Percentiles rank a stretch among this genome's conserved stretches.
Evolutionary conservation across 306 rosid genomes (phyloP).

Genomic region (Cicer cuneatum): DNA sequence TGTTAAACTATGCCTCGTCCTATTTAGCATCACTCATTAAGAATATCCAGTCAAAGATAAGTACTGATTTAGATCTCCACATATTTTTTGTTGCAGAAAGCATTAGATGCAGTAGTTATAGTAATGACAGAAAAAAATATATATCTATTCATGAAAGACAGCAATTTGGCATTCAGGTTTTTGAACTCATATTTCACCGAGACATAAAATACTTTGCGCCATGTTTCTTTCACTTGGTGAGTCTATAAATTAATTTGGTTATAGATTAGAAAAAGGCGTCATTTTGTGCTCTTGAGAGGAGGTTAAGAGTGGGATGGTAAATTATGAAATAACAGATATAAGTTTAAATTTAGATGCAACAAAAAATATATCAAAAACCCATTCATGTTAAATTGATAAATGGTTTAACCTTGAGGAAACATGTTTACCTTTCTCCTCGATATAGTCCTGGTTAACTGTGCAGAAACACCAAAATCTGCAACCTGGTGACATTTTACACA

Average conservation of each 20-base stretch:
- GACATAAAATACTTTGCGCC: background rate
- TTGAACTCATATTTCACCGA: constrained; percentile 29
- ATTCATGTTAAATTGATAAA: constrained; percentile 31
- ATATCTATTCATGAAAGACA: constrained; percentile 12
- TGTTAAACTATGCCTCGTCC: no score
- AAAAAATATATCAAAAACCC: constrained; percentile 27
- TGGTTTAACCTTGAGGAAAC: constrained; percentile 35
- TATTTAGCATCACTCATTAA: no score
- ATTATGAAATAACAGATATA: constrained; percentile 5
- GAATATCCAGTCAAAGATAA: constrained; percentile 1
- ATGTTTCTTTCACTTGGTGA: constrained; percentile 32
- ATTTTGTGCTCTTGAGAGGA: constrained; percentile 18
- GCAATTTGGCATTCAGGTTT: constrained; percentile 7
- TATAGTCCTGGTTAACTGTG: constrained; percentile 95
- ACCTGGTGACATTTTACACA: constrained; percentile 64
- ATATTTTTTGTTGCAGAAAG: background rate
- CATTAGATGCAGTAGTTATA: constrained; percentile 15
- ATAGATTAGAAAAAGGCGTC: constrained; percentile 25
- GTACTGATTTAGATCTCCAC: background rate
- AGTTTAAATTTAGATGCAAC: constrained; percentile 20
- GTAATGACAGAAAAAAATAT: constrained; percentile 20
- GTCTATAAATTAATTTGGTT: constrained; percentile 17
- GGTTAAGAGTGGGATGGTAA: background rate
- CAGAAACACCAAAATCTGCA: constrained; percentile 99
- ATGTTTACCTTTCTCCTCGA: constrained; percentile 93